These are phyloP conservation scores for Mortierella antarctica DNA, from an alignment of 192 early-diverging fungal genomes.

Conservation along the genomic window DNA sequence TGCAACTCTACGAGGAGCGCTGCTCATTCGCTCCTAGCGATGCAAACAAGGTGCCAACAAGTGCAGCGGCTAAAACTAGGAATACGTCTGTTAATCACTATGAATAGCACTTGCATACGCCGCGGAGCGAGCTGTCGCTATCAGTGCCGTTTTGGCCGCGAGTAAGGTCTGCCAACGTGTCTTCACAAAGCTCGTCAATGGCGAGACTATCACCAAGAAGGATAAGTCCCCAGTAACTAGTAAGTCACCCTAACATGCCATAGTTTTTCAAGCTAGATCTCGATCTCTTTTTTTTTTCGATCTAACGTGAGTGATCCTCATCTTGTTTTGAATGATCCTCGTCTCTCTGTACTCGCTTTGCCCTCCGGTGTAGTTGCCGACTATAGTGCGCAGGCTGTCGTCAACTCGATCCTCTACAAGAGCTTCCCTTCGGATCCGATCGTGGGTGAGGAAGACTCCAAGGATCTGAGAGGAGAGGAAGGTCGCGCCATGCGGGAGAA, in stretches of 20 bases:
- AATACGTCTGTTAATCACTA: neutral
- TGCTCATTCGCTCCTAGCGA: too few species aligned
- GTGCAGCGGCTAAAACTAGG: neutral
- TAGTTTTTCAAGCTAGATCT: slow-evolving; percentile 1
- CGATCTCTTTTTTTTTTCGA: slow-evolving; percentile 16
- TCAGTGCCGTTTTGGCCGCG: slow-evolving; percentile 89
- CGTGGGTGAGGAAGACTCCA: slow-evolving; percentile 96
- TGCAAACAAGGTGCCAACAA: too few species aligned
- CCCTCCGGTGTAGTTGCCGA: slow-evolving; percentile 79
- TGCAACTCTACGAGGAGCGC: too few species aligned
- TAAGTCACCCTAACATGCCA: slow-evolving; percentile 42
- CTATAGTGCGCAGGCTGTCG: slow-evolving; percentile 94
- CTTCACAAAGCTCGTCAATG: slow-evolving; percentile 85
- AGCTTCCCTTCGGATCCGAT: slow-evolving; percentile 91
- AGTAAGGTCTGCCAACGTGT: slow-evolving; percentile 90
- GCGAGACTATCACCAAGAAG: slow-evolving; percentile 88
- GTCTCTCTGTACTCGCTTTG: neutral
- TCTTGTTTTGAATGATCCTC: neutral
- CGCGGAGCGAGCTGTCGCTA: slow-evolving; percentile 83
- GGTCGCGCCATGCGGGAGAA: slow-evolving; percentile 74
- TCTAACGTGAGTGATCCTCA: slow-evolving; percentile 14
- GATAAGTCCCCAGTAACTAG: slow-evolving; percentile 97
- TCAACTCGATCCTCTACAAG: slow-evolving; percentile 82
- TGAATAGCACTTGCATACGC: slow-evolving; percentile 56
- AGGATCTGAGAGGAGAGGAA: slow-evolving; percentile 81